phyloP scores from a whole-genome alignment of 352 stramenopile genomes.

The Globisporangium canariense region DNA sequence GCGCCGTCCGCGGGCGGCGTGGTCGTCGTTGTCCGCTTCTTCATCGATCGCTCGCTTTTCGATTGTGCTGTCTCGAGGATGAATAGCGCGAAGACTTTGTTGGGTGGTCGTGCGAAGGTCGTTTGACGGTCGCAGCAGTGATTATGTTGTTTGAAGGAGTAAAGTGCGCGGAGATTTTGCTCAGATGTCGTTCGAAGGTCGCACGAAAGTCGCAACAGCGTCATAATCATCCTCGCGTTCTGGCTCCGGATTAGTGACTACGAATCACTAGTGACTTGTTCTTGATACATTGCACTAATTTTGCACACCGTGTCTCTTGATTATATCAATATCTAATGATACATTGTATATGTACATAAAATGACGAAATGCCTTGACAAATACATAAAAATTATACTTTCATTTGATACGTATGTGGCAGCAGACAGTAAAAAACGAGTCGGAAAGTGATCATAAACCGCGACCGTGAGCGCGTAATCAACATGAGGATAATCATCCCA shows the following conservation, averaged over 20 bases:
- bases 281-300: background rate
- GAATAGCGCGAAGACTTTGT: background rate
- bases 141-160: slow-evolving; percentile 1
- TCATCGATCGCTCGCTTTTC: slow-evolving; percentile 1
- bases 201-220: slow-evolving; percentile 2
- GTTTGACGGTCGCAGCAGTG: slow-evolving; percentile 2
- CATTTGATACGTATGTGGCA: background rate
- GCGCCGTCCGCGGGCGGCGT: slow-evolving; percentile 2
- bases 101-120: slow-evolving; percentile 7
- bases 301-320: background rate
- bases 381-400: too few species aligned
- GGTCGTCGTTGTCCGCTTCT: slow-evolving; percentile 6
- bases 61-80: slow-evolving; percentile 1
- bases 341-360: too few species aligned
- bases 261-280: background rate
- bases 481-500: background rate
- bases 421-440: background rate
- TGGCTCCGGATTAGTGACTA: background rate
- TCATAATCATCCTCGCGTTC: slow-evolving; percentile 10
- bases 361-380: too few species aligned
- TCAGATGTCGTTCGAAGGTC: slow-evolving; percentile 1
- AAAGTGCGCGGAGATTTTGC: background rate
- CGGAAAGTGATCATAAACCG: background rate
- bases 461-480: background rate
- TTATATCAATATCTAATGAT: too few species aligned